A percentile compares a stretch with the other conserved stretches of the same genome.
Evolutionary conservation across 352 stramenopile species (phyloP).

Genomic region (Globisporangium acanthophoron): DNA sequence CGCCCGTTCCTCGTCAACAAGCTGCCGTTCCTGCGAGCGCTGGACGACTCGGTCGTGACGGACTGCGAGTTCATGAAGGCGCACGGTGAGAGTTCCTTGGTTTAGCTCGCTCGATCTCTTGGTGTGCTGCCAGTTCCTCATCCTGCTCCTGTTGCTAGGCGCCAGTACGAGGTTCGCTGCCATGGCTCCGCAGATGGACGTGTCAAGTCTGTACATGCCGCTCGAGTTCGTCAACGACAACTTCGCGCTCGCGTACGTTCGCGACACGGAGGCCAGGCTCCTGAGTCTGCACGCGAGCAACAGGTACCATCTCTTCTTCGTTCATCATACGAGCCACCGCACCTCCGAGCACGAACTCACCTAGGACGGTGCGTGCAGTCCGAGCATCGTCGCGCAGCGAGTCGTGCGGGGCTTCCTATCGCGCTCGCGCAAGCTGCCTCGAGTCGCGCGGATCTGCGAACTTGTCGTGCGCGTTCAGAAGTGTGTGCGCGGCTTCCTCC

Average conservation of each 20-base stretch:
- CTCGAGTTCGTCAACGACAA: slow-evolving; percentile 44
- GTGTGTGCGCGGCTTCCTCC: slow-evolving; percentile 53
- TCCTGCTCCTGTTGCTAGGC: neutral
- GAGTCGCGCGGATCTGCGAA: slow-evolving; percentile 33
- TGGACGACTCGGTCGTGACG: slow-evolving; percentile 58
- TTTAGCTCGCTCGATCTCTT: neutral
- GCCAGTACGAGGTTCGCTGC: slow-evolving; percentile 6
- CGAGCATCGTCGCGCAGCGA: slow-evolving; percentile 29
- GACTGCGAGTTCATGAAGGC: slow-evolving; percentile 59
- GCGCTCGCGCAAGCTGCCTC: slow-evolving; percentile 27
- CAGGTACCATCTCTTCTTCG: slow-evolving; percentile 17
- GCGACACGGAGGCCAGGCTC: slow-evolving; percentile 24
- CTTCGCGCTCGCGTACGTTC: slow-evolving; percentile 28
- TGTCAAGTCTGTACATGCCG: slow-evolving; percentile 31
- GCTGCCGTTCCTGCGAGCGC: slow-evolving; percentile 44
- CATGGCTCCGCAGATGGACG: slow-evolving; percentile 6
- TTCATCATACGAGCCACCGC: neutral
- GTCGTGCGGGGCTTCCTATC: slow-evolving; percentile 50
- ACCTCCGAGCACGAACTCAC: neutral
- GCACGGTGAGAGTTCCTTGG: slow-evolving; percentile 16
- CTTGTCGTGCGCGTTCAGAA: slow-evolving; percentile 54
- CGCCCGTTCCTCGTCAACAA: slow-evolving; percentile 70
- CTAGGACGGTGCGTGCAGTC: slow-evolving; percentile 8
- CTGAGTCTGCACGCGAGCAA: slow-evolving; percentile 29
- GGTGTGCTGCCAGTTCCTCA: neutral